These are phyloP conservation scores for Lodderomyces beijingensis DNA, from an alignment of 1,139 yeast genomes.

Conservation along the genomic window DNA sequence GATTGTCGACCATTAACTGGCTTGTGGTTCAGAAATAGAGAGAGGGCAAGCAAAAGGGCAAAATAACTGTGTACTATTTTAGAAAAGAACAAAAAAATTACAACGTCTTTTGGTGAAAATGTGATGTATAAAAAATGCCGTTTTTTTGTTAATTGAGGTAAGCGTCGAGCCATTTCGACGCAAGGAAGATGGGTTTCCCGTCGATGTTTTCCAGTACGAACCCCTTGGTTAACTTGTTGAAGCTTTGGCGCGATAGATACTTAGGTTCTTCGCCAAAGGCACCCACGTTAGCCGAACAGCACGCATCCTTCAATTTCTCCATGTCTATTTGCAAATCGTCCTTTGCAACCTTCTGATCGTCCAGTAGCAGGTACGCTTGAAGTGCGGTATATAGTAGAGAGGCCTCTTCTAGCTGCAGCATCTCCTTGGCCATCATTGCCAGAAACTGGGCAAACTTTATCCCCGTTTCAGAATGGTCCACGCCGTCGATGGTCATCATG, in stretches of 20 bases:
- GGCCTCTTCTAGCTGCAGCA: conserved; percentile 56
- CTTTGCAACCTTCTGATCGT: conserved; percentile 36
- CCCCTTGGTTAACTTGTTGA: conserved; percentile 49
- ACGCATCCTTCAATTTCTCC: conserved; percentile 46
- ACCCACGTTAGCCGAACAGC: conserved; percentile 44
- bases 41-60: no score
- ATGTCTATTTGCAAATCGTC: conserved; percentile 44
- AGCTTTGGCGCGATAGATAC: conserved; percentile 49
- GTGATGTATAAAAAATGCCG: not conserved
- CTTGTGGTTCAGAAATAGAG: no score
- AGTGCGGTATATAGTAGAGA: conserved; percentile 62
- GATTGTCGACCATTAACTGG: conserved; percentile 82
- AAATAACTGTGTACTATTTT: no score
- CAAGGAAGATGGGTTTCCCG: conserved; percentile 53
- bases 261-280: conserved; percentile 32
- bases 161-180: conserved; percentile 58
- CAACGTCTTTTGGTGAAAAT: conserved; percentile 5
- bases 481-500: conserved; percentile 42
- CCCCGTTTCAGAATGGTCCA: conserved; percentile 24
- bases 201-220: conserved; percentile 56
- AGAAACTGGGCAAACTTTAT: conserved; percentile 69
- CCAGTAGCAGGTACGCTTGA: conserved; percentile 20
- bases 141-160: conserved; percentile 35
- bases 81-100: no score
- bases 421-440: conserved; percentile 59